phyloP scores from a whole-genome alignment of 257 asterid genomes.

The Thymus mandschuricus region DNA sequence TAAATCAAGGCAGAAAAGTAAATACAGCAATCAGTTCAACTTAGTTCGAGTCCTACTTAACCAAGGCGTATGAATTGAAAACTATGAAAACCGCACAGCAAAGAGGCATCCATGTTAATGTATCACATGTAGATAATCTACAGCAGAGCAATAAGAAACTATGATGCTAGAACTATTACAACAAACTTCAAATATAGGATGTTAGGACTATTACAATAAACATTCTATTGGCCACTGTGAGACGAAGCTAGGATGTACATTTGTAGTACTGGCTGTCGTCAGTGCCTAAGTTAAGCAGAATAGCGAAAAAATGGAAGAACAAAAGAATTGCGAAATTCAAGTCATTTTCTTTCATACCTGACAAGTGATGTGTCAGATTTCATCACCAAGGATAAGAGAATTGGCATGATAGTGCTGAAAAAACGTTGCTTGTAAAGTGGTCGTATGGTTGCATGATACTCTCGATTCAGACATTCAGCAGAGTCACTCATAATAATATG shows the following conservation, averaged over 20 bases:
- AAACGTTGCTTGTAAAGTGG: slow-evolving; percentile 98
- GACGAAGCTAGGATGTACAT: too few species aligned
- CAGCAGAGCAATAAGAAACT: neutral
- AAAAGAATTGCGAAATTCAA: neutral
- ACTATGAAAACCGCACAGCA: neutral
- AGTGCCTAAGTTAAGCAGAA: slow-evolving; percentile 15
- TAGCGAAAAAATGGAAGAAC: neutral
- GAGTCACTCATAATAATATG: slow-evolving; percentile 84
- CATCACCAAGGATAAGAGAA: slow-evolving; percentile 55
- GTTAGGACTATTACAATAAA: too few species aligned
- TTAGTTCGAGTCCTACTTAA: neutral
- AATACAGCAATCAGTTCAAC: slow-evolving; percentile 13
- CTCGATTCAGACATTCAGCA: slow-evolving; percentile 73
- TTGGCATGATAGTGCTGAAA: slow-evolving; percentile 74
- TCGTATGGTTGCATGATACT: slow-evolving; percentile 68
- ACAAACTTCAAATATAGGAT: neutral
- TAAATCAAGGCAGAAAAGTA: slow-evolving; percentile 27
- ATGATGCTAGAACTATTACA: neutral
- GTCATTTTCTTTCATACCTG: slow-evolving; percentile 48
- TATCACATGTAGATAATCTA: neutral
- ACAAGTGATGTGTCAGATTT: slow-evolving; percentile 52
- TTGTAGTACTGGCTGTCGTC: slow-evolving; percentile 12
- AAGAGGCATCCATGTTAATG: neutral
- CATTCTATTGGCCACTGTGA: too few species aligned
- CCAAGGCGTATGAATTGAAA: slow-evolving; percentile 16